These are phyloP conservation scores for Phytopythium vexans DNA, from an alignment of 352 stramenopile species.

Conservation along the genomic window DNA sequence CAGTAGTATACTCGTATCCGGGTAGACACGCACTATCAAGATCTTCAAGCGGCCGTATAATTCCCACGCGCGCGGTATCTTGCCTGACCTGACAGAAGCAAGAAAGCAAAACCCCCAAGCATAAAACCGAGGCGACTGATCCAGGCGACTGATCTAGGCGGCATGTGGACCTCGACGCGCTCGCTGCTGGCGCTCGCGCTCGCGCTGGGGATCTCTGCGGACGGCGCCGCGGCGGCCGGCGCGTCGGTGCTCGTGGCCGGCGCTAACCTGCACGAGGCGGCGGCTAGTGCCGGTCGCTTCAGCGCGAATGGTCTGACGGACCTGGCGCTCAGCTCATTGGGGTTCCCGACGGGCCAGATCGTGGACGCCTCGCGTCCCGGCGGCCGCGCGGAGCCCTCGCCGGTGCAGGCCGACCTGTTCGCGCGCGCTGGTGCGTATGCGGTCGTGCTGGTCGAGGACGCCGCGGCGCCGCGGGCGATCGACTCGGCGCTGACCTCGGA, in stretches of 20 bases:
- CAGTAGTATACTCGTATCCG: too few species aligned
- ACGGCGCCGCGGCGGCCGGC: conserved; percentile 7
- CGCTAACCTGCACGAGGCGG: conserved; percentile 13
- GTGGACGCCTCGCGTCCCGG: too few species aligned
- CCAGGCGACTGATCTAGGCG: background rate
- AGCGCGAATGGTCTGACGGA: conserved; percentile 29
- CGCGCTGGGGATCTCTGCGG: conserved; percentile 4
- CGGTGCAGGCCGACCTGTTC: conserved; percentile 44
- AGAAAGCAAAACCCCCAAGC: too few species aligned
- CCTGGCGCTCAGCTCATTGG: conserved; percentile 35
- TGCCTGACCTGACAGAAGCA: too few species aligned
- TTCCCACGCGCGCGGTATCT: background rate
- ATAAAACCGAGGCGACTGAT: background rate
- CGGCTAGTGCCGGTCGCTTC: conserved; percentile 12
- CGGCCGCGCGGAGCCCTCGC: conserved; percentile 16
- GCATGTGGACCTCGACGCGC: conserved; percentile 5
- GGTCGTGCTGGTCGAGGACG: conserved; percentile 28
- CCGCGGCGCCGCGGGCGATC: conserved; percentile 9
- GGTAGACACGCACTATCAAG: too few species aligned
- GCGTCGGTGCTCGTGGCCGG: conserved; percentile 28
- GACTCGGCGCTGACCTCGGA: conserved; percentile 14
- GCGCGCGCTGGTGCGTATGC: conserved; percentile 27
- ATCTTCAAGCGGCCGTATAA: background rate
- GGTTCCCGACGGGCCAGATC: conserved; percentile 20
- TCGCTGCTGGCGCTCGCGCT: conserved; percentile 12